Percentiles rank a stretch among this genome's conserved stretches.
Evolutionary conservation across 192 early-diverging fungal species (phyloP).

Genomic region (Podila minutissima): DNA sequence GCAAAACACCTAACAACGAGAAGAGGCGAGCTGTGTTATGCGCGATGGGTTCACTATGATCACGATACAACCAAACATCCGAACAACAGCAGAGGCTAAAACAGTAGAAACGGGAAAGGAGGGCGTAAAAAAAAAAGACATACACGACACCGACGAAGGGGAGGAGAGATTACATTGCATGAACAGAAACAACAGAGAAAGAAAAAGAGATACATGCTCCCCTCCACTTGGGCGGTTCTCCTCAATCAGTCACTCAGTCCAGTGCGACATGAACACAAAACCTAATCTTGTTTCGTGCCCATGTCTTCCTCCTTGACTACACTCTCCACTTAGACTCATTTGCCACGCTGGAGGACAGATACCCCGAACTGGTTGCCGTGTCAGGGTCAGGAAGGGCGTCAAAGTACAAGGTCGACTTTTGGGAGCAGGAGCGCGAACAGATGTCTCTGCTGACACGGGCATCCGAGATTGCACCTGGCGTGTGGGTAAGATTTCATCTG

Average conservation of each 20-base stretch:
- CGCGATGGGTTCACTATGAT: background rate
- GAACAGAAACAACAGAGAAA: slow-evolving; percentile 7
- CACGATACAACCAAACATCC: slow-evolving; percentile 1
- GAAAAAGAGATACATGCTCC: background rate
- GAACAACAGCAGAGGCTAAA: slow-evolving; percentile 1
- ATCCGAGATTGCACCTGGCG: slow-evolving; percentile 54
- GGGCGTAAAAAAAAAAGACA: slow-evolving; percentile 29
- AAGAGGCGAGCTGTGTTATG: background rate
- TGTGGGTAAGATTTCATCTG: slow-evolving; percentile 54
- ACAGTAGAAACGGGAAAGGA: slow-evolving; percentile 2
- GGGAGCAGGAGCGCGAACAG: slow-evolving; percentile 61
- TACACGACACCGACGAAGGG: background rate
- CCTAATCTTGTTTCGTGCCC: background rate
- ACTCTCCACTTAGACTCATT: slow-evolving; percentile 52
- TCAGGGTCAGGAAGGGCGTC: slow-evolving; percentile 28
- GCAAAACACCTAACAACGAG: background rate
- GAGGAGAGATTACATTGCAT: slow-evolving; percentile 2
- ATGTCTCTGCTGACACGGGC: slow-evolving; percentile 59
- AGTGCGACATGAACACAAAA: background rate
- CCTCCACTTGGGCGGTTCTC: background rate
- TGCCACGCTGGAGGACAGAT: slow-evolving; percentile 49
- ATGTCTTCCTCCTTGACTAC: background rate
- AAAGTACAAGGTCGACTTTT: slow-evolving; percentile 58
- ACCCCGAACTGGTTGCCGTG: slow-evolving; percentile 49
- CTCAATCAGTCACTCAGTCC: too few species aligned